These are phyloP conservation scores for Xylaria sp. DNA, from an alignment of 2,329 filamentous ascomycete species.

Conservation along the genomic window DNA sequence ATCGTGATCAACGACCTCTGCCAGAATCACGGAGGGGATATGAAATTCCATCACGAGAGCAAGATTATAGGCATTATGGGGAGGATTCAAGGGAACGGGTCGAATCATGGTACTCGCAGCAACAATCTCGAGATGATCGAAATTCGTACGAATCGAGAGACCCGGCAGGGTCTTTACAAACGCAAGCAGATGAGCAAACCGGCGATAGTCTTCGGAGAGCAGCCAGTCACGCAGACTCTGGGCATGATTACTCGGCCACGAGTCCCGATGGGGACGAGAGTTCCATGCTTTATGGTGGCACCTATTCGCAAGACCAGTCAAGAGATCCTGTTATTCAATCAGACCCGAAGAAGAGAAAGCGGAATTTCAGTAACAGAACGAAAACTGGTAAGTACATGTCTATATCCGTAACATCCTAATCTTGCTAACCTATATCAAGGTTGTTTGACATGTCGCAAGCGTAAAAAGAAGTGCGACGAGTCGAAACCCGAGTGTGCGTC, in stretches of 20 bases:
- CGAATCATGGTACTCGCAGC: constrained; percentile 62
- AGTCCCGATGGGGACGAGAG: constrained; percentile 66
- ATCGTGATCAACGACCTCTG: constrained; percentile 52
- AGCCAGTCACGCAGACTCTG: constrained; percentile 57
- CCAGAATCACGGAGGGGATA: constrained; percentile 57
- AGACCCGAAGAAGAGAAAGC: constrained; percentile 76
- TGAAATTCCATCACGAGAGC: constrained; percentile 57
- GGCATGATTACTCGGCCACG: constrained; percentile 62
- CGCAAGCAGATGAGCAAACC: constrained; percentile 62
- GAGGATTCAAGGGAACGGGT: constrained; percentile 60
- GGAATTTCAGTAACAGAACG: constrained; percentile 92
- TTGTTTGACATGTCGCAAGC: constrained; percentile 87
- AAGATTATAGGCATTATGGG: constrained; percentile 56
- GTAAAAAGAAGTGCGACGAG: constrained; percentile 99
- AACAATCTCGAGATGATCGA: constrained; percentile 59
- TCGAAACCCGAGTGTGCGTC: constrained; percentile 88
- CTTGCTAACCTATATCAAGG: constrained; percentile 33
- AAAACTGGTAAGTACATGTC: constrained; percentile 69
- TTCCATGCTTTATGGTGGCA: constrained; percentile 54
- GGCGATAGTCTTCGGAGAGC: constrained; percentile 59
- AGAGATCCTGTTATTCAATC: constrained; percentile 63
- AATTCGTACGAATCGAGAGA: constrained; percentile 59
- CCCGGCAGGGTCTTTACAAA: constrained; percentile 57
- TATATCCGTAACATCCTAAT: background rate
- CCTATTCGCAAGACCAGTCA: constrained; percentile 61